phyloP scores from a whole-genome alignment of 805 yeast species.

The Dipodascopsis uninucleata region DNA sequence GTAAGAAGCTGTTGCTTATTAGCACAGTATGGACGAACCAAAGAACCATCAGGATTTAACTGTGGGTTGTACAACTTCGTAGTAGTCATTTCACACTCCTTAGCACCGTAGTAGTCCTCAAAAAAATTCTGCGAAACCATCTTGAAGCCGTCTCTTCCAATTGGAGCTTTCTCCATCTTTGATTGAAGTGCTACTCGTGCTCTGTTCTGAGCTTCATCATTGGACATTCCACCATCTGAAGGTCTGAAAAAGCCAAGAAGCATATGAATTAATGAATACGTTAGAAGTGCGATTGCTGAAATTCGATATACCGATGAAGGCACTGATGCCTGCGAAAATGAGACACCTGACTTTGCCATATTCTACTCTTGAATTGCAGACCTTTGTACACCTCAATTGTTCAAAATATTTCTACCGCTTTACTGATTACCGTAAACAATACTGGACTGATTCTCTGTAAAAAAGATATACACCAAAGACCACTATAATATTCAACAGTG shows the following conservation, averaged over 20 bases:
- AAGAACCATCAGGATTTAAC: constrained; percentile 17
- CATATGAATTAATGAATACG: constrained; percentile 19
- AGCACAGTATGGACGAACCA: constrained; percentile 20
- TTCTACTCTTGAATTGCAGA: constrained; percentile 5
- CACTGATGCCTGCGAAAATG: constrained; percentile 13
- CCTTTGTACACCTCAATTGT: too few relatives aligned
- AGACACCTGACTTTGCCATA: constrained; percentile 19
- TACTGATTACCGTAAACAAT: too few relatives aligned
- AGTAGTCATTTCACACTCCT: constrained; percentile 23
- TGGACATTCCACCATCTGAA: constrained; percentile 6
- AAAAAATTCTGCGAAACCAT: constrained; percentile 12
- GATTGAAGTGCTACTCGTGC: constrained; percentile 20
- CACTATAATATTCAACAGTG: too few relatives aligned
- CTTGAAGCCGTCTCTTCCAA: constrained; percentile 25
- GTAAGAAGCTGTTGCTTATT: constrained; percentile 14
- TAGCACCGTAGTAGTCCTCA: constrained; percentile 25
- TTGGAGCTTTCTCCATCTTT: constrained; percentile 16
- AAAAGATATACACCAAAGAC: too few relatives aligned
- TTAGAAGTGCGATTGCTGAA: constrained; percentile 17
- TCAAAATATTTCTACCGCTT: too few relatives aligned
- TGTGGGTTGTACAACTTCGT: constrained; percentile 24
- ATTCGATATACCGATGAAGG: constrained; percentile 24
- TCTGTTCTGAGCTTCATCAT: constrained; percentile 21
- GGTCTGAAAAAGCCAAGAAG: constrained; percentile 9
- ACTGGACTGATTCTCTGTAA: too few relatives aligned